Evolutionary conservation across 768 basidiomycete genomes (phyloP), one percentile per base, ranked within the genome.

Genomic region (Rubroboletus pulcherrimus): DNA sequence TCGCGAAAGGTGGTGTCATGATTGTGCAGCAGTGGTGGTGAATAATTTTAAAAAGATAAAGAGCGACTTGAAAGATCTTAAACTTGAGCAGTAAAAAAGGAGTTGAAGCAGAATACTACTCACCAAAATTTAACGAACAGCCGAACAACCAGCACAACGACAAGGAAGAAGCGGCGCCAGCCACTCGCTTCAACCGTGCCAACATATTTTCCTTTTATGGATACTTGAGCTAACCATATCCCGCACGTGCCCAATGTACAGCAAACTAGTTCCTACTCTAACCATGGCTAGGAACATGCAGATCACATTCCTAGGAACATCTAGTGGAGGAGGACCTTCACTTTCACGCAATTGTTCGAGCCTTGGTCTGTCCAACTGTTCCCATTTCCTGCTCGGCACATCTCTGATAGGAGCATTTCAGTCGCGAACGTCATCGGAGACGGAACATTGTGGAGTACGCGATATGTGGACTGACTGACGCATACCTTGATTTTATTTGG

Each of bases 331-430:
- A 11, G 90, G 91, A 0, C 91, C 91, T 3, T 78, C 82, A 6
- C 75, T 80, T 46, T 76, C 82, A n/a, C 80, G 91, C 49, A 87
- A 89, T 55, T 90, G 89, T 71, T 89, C 89, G 0, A 85, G 85
- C 29, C 79, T 90, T 4, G 58, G 67, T 69, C 39, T 38, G 63
- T 54, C 57, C 24, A 40, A 10, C 30, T 17, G 31, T n/a, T n/a
- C 10, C 17, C 2, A 2, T 21, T 15, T 31, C 33, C 12, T 43
- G 24, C 26, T 26, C 2, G n/a, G 4, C 4, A 35, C 30, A 12
- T 43, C 34, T 34, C 50, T 58, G 40, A 61, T 31, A 49, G 43
- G 49, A 49, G 29, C 37, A 33, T 54, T 24, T n/a, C 49, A 69
- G 79, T 87, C 37, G 79, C 85, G 39, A 82, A 85, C 62, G 69